Conservation (phyloP, 2,329 filamentous ascomycete species). For the Pseudogymnoascus sp. region DNA sequence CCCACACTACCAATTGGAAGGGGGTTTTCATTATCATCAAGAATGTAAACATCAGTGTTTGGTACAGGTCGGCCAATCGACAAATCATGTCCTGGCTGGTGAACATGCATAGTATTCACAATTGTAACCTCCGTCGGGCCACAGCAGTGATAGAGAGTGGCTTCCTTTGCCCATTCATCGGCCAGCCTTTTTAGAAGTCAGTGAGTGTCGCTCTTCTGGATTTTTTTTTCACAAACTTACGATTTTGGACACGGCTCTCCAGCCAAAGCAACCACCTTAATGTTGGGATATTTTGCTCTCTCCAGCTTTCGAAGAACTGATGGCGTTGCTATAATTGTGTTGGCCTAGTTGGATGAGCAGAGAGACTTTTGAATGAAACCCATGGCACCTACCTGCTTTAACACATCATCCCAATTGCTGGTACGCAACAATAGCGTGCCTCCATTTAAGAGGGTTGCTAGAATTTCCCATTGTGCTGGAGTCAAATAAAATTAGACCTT, state of each 20-base stretch:
- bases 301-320: conserved; percentile 44
- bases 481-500: conserved; percentile 9
- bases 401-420: conserved; percentile 38
- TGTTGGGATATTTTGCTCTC: conserved; percentile 39
- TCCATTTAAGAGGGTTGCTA: conserved; percentile 47
- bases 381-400: conserved; percentile 33
- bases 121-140: conserved; percentile 53
- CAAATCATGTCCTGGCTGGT: conserved; percentile 36
- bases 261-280: conserved; percentile 45
- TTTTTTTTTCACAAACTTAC: conserved; percentile 27
- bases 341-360: conserved; percentile 28
- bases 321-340: conserved; percentile 47
- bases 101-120: conserved; percentile 47
- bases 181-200: conserved; percentile 32
- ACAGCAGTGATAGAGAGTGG: conserved; percentile 47
- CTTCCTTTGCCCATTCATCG: conserved; percentile 44
- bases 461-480: conserved; percentile 51
- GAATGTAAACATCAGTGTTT: conserved; percentile 47
- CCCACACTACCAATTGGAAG: conserved; percentile 41
- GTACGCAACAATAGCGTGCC: conserved; percentile 46
- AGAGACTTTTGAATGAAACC: neutral
- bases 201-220: conserved; percentile 12
- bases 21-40: conserved; percentile 39
- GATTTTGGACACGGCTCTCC: conserved; percentile 42
- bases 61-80: conserved; percentile 48